Evolutionary conservation across 805 yeast species (phyloP).

Genomic region (Barnettozyma populi): DNA sequence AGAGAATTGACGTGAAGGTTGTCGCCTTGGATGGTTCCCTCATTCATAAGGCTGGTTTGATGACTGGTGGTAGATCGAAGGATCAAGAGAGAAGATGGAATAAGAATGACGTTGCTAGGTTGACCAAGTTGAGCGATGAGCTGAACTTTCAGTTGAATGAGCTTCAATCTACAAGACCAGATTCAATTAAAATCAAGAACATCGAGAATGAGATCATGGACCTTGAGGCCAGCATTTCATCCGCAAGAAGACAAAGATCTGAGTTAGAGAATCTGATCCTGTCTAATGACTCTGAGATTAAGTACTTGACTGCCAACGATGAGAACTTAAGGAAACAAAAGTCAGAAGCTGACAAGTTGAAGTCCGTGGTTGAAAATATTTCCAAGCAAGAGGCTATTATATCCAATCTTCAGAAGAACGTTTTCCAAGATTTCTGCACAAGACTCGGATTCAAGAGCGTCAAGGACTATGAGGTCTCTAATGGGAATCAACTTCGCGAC

Average conservation of each 20-base stretch:
- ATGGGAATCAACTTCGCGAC: constrained; percentile 51
- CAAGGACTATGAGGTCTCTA: constrained; percentile 63
- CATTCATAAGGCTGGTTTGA: constrained; percentile 78
- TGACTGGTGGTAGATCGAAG: constrained; percentile 84
- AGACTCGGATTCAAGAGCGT: constrained; percentile 49
- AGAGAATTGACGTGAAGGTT: constrained; percentile 51
- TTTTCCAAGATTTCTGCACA: constrained; percentile 51
- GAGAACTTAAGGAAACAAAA: constrained; percentile 26
- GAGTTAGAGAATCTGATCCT: constrained; percentile 39
- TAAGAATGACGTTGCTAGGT: constrained; percentile 54
- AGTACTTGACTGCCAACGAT: constrained; percentile 37
- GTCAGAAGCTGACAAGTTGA: constrained; percentile 22
- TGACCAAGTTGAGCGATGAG: constrained; percentile 46
- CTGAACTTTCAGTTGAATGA: constrained; percentile 41
- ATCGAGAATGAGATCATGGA: constrained; percentile 50
- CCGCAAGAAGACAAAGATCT: constrained; percentile 38
- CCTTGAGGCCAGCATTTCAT: constrained; percentile 41
- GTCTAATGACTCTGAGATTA: constrained; percentile 45
- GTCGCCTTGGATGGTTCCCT: constrained; percentile 83
- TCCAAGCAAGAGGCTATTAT: constrained; percentile 25
- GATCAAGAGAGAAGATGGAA: constrained; percentile 60
- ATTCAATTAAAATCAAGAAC: constrained; percentile 50
- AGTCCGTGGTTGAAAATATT: constrained; percentile 22
- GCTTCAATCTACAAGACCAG: constrained; percentile 41
- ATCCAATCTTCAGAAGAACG: constrained; percentile 34